These are phyloP conservation scores for Vanrija sp. DNA, from an alignment of 1,284 basidiomycete genomes.

Conservation along the genomic window DNA sequence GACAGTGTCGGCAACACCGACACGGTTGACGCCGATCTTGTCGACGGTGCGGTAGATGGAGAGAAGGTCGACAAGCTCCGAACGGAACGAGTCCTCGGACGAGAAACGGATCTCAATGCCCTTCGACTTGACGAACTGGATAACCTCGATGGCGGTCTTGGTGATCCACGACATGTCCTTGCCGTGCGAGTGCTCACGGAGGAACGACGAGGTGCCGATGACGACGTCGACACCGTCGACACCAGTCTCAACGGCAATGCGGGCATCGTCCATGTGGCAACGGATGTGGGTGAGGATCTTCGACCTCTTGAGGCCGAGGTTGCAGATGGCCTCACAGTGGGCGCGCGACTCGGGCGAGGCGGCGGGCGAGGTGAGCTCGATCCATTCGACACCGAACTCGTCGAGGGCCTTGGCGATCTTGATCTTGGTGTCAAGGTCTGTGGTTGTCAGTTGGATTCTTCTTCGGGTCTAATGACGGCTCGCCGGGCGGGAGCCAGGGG, in stretches of 20 bases:
- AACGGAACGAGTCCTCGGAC: constrained; percentile 99
- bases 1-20: constrained; percentile 98
- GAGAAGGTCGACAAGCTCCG: constrained; percentile 96
- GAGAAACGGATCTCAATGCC: constrained; percentile 99
- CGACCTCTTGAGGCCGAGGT: constrained; percentile 82
- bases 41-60: constrained; percentile 99
- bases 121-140: constrained; percentile 99
- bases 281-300: constrained; percentile 96
- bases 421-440: constrained; percentile 92
- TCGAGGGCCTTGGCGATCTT: constrained; percentile 95
- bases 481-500: no score
- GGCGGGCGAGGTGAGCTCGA: constrained; percentile 97
- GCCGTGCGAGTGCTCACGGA: constrained; percentile 98
- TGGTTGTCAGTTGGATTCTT: background rate
- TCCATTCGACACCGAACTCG: constrained; percentile 99
- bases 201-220: constrained; percentile 98
- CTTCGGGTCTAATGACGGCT: no score
- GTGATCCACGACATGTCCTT: constrained; percentile 99
- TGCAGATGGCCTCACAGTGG: constrained; percentile 99
- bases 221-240: constrained; percentile 99
- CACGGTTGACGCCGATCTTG: constrained; percentile 98
- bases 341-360: constrained; percentile 92
- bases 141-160: constrained; percentile 92
- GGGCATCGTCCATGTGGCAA: constrained; percentile 99
- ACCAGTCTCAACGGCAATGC: constrained; percentile 97